Base-by-base conservation (phyloP, 345 rosid species). In the Salix suchowensis region DNA sequence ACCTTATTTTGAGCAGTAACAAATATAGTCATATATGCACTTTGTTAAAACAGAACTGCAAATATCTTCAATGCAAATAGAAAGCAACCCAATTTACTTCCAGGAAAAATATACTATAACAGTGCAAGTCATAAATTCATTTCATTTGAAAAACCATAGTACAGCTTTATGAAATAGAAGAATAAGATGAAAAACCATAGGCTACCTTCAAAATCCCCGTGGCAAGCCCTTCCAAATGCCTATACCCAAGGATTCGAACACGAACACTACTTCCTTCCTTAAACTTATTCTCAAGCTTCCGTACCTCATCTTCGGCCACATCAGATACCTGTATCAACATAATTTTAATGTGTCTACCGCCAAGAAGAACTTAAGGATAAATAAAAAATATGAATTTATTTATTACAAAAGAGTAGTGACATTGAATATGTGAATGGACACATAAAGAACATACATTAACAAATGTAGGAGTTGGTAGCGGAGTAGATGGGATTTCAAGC, bases 191-290 rank as follows among this genome's bases (percentile, higher is more conserved):
- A 28, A 28, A 28, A 28, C 30, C 30, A 28, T 28, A 77, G 54
- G 18, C 77, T 78, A 95, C 99, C 99, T 96, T 96, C 86, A 92
- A 70, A 77, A 85, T 86, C 78, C 99, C 99, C 30, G 88, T 85
- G 21, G 97, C 97, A 85, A 93, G 87, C 84, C 99, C 99, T 82
- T 96, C 99, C 89, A 96, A 85, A 83, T 85, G 97, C 86, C 86
- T 90, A 77, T 84, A 87, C 52, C 97, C 96, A 70, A 91, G 89
- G 81, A 96, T 82, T 81, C 99, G 91, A 77, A 88, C 92, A 79
- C 99, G 99, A 78, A 93, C 91, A 72, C 32, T 70, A 70, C 81
- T 89, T 73, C 97, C 97, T 81, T 89, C 98, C 83, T 81, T 96
- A 37, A 82, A 93, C 81, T 87, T 96, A 80, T 91, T 93, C 81